phyloP scores from a whole-genome alignment of 2,329 filamentous ascomycete species.

The Lachnellula occidentalis region DNA sequence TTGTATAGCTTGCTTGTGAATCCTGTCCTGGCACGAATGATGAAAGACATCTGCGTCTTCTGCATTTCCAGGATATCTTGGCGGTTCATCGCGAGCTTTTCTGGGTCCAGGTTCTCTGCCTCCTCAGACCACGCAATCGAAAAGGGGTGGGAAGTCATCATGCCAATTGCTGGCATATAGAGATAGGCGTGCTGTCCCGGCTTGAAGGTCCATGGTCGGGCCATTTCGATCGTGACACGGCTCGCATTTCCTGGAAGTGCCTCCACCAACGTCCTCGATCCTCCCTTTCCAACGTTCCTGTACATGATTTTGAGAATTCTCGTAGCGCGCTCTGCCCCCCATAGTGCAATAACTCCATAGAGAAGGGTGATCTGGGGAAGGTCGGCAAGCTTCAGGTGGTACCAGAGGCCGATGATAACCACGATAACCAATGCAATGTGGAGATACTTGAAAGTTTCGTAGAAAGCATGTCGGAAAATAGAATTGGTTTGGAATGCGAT shows the following conservation, averaged over 20 bases:
- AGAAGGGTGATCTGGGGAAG: slow-evolving; percentile 54
- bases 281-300: slow-evolving; percentile 61
- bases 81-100: slow-evolving; percentile 54
- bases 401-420: slow-evolving; percentile 59
- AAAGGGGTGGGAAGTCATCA: slow-evolving; percentile 74
- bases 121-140: slow-evolving; percentile 75
- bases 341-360: slow-evolving; percentile 58
- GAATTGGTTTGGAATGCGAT: slow-evolving; percentile 66
- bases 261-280: slow-evolving; percentile 65
- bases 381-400: slow-evolving; percentile 53
- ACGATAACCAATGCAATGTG: slow-evolving; percentile 61
- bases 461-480: slow-evolving; percentile 69
- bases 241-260: slow-evolving; percentile 71
- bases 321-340: slow-evolving; percentile 57
- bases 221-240: slow-evolving; percentile 67
- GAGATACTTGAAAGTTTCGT: slow-evolving; percentile 69
- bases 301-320: slow-evolving; percentile 57
- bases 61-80: slow-evolving; percentile 54
- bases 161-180: slow-evolving; percentile 67
- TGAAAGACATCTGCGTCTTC: slow-evolving; percentile 63
- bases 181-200: slow-evolving; percentile 76
- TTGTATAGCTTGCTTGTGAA: slow-evolving; percentile 67
- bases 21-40: slow-evolving; percentile 68
- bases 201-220: slow-evolving; percentile 69
- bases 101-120: slow-evolving; percentile 42